phyloP scores from a whole-genome alignment of 305 asterid species.

The Fraxinus latifolia region DNA sequence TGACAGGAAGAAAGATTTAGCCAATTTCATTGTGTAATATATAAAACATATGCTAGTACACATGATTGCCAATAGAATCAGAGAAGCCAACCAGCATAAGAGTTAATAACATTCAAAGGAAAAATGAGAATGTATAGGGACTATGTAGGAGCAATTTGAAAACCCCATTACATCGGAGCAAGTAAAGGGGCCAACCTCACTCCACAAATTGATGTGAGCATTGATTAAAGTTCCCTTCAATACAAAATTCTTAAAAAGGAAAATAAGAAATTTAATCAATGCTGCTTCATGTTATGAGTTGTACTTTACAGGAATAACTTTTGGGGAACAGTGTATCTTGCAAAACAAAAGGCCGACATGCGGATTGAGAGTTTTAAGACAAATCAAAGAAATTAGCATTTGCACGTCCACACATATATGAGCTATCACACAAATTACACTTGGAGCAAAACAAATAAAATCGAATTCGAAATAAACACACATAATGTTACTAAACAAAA shows the following conservation, averaged over 20 bases:
- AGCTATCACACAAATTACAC: background rate
- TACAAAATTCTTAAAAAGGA: conserved; percentile 11
- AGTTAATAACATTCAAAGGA: background rate
- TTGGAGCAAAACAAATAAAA: background rate
- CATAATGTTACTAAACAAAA: background rate
- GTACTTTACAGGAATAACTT: background rate
- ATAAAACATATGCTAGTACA: background rate
- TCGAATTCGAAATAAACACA: background rate
- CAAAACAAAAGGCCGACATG: background rate
- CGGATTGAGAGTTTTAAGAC: background rate
- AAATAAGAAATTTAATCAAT: conserved; percentile 18
- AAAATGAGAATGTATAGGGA: background rate
- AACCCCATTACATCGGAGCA: conserved; percentile 37
- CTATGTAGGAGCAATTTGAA: conserved; percentile 37
- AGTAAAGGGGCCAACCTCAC: conserved; percentile 51
- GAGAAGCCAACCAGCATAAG: background rate
- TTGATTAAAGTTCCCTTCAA: conserved; percentile 1
- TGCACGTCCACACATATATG: background rate
- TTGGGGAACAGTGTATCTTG: background rate
- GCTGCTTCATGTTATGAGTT: conserved; percentile 8
- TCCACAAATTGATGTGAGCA: conserved; percentile 33
- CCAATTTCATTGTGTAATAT: background rate
- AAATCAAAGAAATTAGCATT: background rate
- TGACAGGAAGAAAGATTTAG: background rate
- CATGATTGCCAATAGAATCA: background rate